Evolutionary conservation across 2,329 filamentous ascomycete genomes (phyloP), one percentile per base, ranked within the genome.

Genomic region (Pseudohalonectria lignicola): DNA sequence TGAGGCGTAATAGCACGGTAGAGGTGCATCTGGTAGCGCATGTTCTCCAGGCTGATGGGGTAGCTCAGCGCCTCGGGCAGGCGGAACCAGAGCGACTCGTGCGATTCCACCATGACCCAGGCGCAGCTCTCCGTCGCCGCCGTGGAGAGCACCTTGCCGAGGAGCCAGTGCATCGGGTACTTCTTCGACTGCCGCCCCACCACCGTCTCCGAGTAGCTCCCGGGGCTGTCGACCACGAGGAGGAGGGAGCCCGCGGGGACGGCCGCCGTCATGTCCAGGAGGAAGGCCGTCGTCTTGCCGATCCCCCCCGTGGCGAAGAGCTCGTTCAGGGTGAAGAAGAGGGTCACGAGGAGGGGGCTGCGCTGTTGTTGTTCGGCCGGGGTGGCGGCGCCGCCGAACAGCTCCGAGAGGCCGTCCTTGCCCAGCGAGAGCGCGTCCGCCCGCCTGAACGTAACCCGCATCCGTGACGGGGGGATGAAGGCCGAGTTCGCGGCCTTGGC

Each of bases 281-380:
- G 67, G 46, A 96, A 80, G 4, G 67, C 65, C 0, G 90, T 94
- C 0, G 90, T 86, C 47, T 78, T 76, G 3, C 78, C 67, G 34
- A 78, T 66, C 18, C 87, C 75, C 1, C 80, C 86, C 0, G 75
- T 67, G 0, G 84, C 82, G 64, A 95, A 96, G 0, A 98, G 76
- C 61, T 98, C 92, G 57, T 96, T 96, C 34, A 96, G 72, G 0
- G 90, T 95, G 66, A 96, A 98, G 61, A 96, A 76, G 11, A 96
- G 62, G 0, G 88, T 94, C 12, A 94, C 66, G 1, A 95, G 60
- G 4, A 69, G 47, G 9, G 71, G 63, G 43, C 40, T 15, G 31
- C 31, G 15, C 50, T 35, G 8, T 53, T 31, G 13, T 43, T 30
- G 6, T 54, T 53, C 0, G 17, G 4, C 31, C 5, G 31, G 19